Evolutionary conservation across 371 early-diverging fungal species (phyloP).

Genomic region (Syncephalastrum monosporum): DNA sequence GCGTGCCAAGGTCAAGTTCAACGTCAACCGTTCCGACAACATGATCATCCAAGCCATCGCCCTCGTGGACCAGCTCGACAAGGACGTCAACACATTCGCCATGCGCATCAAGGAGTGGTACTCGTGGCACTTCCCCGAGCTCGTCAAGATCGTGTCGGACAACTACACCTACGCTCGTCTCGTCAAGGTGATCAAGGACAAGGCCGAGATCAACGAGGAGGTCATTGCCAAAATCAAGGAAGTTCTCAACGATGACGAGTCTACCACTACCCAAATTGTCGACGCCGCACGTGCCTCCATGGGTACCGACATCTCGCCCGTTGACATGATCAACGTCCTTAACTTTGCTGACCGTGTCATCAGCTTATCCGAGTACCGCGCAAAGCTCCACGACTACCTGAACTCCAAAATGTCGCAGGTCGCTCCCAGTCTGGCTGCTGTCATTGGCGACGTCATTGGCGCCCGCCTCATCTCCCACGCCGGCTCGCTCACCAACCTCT

Average conservation of each 20-base stretch:
- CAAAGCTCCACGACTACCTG: constrained; percentile 88
- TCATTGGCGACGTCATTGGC: constrained; percentile 92
- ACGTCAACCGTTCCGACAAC: constrained; percentile 91
- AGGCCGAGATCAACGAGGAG: constrained; percentile 79
- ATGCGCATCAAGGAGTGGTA: constrained; percentile 97
- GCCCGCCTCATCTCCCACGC: constrained; percentile 92
- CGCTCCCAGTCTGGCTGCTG: constrained; percentile 90
- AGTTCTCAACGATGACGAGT: constrained; percentile 67
- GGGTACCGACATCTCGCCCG: constrained; percentile 92
- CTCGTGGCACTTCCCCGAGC: constrained; percentile 99
- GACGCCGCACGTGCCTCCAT: constrained; percentile 95
- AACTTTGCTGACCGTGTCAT: constrained; percentile 93
- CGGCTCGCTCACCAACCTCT: constrained; percentile 88
- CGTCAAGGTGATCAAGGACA: constrained; percentile 89
- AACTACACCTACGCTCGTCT: constrained; percentile 89
- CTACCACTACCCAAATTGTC: constrained; percentile 75
- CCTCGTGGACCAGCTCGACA: constrained; percentile 90
- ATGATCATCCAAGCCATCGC: constrained; percentile 93
- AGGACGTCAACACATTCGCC: constrained; percentile 92
- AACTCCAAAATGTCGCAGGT: constrained; percentile 84
- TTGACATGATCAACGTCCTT: constrained; percentile 94
- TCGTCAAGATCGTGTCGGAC: constrained; percentile 93
- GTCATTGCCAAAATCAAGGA: constrained; percentile 74
- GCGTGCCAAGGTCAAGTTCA: constrained; percentile 98
- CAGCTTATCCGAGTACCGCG: constrained; percentile 90